phyloP scores from a whole-genome alignment of 495 filamentous ascomycete species.

The Stereocaulon alpinum region DNA sequence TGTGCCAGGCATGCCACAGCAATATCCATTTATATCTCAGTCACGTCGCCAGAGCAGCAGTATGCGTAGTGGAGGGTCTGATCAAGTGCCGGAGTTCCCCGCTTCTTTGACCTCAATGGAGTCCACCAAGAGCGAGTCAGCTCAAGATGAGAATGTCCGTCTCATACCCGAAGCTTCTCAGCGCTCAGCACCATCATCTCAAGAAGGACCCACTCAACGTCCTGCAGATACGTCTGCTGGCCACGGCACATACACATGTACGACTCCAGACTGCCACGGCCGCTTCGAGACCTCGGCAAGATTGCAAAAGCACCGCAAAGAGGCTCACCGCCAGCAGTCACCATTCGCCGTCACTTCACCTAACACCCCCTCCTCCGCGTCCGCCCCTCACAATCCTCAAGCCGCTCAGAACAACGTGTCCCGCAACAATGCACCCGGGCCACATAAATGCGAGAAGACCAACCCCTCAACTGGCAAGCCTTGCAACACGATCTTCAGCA shows the following conservation, averaged over 20 bases:
- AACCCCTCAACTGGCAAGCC: slow-evolving; percentile 95
- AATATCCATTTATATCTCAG: slow-evolving; percentile 46
- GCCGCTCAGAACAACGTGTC: slow-evolving; percentile 26
- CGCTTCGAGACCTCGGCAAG: slow-evolving; percentile 80
- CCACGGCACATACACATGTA: slow-evolving; percentile 87
- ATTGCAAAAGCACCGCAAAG: slow-evolving; percentile 91
- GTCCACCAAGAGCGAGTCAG: slow-evolving; percentile 48
- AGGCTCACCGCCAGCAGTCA: slow-evolving; percentile 67
- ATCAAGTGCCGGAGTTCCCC: slow-evolving; percentile 48
- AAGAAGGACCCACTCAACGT: slow-evolving; percentile 22
- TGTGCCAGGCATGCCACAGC: slow-evolving; percentile 40
- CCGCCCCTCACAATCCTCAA: slow-evolving; percentile 36
- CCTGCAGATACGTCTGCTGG: slow-evolving; percentile 60
- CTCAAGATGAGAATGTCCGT: slow-evolving; percentile 19
- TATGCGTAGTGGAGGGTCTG: slow-evolving; percentile 34
- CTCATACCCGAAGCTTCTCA: slow-evolving; percentile 25
- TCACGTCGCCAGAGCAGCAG: slow-evolving; percentile 29
- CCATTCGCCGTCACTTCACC: slow-evolving; percentile 26
- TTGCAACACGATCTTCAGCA: slow-evolving; percentile 90
- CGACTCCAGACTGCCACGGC: slow-evolving; percentile 78
- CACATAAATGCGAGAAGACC: slow-evolving; percentile 80
- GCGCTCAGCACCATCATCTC: slow-evolving; percentile 22
- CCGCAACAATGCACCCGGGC: slow-evolving; percentile 75
- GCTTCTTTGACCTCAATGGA: slow-evolving; percentile 54
- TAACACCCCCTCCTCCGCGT: slow-evolving; percentile 29